These are phyloP conservation scores for Astrothelium subdiscretum DNA, from an alignment of 495 filamentous ascomycete genomes.

Conservation along the genomic window DNA sequence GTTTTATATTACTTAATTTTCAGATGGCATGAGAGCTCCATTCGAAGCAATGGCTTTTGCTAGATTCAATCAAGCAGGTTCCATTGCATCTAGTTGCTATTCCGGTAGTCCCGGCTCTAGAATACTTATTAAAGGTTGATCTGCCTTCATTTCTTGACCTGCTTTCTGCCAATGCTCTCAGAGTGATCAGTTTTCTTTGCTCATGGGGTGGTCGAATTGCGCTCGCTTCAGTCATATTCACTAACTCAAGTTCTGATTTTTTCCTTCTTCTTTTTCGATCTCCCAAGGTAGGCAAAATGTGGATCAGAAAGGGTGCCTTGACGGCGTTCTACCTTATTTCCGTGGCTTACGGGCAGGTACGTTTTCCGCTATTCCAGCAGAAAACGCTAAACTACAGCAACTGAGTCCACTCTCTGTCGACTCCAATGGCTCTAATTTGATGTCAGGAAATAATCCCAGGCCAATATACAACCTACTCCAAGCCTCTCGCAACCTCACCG, in stretches of 20 bases:
- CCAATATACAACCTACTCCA: not conserved
- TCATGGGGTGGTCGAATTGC: not conserved
- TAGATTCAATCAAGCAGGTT: not conserved
- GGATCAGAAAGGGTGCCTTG: not conserved
- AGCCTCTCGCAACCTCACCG: not conserved
- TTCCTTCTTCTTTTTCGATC: not conserved
- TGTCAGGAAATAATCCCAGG: not conserved
- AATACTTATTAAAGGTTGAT: not conserved
- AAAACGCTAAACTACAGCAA: not conserved
- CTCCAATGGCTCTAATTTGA: not conserved
- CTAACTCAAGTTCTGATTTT: not conserved
- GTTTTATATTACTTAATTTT: not conserved
- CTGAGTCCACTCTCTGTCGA: not conserved
- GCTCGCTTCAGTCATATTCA: too few relatives aligned
- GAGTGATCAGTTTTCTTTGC: not conserved
- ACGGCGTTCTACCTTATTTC: not conserved
- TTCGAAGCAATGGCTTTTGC: not conserved
- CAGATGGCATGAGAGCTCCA: not conserved
- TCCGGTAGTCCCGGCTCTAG: not conserved
- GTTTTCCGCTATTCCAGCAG: not conserved
- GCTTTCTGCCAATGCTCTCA: not conserved
- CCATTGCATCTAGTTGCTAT: not conserved
- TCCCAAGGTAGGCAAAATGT: not conserved
- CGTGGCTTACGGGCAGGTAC: not conserved
- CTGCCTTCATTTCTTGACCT: not conserved